A percentile compares a stretch with the other conserved stretches of the same genome.
Conservation (phyloP, 78 protist genomes). For the Dictyostelium citrinum region DNA sequence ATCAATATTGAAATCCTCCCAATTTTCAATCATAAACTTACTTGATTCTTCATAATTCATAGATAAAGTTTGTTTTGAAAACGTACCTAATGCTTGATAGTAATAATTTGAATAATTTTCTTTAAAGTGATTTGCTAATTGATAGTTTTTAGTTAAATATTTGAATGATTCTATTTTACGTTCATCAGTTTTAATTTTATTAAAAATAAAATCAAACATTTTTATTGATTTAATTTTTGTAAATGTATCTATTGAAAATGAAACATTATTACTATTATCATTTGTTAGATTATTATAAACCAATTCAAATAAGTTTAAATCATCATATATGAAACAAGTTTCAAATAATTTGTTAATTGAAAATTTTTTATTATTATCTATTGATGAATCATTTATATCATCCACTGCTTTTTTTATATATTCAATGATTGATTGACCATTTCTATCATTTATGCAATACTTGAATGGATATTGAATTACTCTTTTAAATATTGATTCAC, state of each 20-base stretch:
- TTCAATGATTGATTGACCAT: neutral
- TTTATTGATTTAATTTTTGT: neutral
- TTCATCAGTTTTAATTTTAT: neutral
- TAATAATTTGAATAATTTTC: neutral
- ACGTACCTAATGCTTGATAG: neutral
- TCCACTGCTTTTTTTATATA: neutral
- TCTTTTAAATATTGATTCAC: neutral
- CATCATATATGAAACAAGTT: neutral
- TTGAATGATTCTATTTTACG: neutral
- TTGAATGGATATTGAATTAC: neutral
- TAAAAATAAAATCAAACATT: neutral
- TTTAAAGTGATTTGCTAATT: neutral
- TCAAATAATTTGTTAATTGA: neutral
- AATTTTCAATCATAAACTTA: neutral
- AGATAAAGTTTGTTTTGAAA: neutral
- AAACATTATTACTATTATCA: too few species aligned
- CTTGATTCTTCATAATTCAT: neutral
- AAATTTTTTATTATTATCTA: neutral
- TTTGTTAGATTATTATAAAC: neutral
- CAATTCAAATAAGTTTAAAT: neutral
- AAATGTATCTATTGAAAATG: neutral
- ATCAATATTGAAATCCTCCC: neutral
- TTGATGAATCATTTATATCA: neutral
- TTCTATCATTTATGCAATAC: neutral
- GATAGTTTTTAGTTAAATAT: too few species aligned